Evolutionary conservation across 768 basidiomycete species (phyloP).

Genomic region (Suillus tomentosus): DNA sequence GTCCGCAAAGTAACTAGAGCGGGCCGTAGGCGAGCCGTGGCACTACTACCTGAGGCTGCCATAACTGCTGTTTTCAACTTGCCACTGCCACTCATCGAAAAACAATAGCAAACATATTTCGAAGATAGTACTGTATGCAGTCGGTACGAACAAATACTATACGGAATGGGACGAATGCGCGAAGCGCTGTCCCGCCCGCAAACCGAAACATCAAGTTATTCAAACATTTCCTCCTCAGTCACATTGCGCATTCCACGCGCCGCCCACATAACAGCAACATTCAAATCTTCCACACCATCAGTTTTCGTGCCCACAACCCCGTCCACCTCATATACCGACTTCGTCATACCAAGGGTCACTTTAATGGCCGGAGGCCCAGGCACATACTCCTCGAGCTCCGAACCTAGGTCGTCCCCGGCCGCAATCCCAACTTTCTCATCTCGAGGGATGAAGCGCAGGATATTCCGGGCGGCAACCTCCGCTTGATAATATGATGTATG

Average conservation of each 20-base stretch:
- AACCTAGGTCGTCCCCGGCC: not conserved
- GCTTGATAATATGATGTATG: conserved; percentile 56
- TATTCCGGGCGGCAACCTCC: conserved; percentile 54
- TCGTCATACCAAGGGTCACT: conserved; percentile 59
- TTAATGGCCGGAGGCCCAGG: conserved; percentile 60
- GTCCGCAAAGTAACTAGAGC: no score
- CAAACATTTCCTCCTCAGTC: conserved; percentile 34
- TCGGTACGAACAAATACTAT: no score
- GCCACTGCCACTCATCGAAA: no score
- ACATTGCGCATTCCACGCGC: conserved; percentile 43
- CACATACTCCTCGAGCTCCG: conserved; percentile 43
- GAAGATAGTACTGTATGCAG: no score
- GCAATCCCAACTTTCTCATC: conserved; percentile 15
- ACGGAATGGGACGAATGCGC: no score
- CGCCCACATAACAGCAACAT: conserved; percentile 50
- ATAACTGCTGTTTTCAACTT: no score
- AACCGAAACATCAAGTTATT: conserved; percentile 1
- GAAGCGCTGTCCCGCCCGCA: no score
- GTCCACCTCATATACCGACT: conserved; percentile 49
- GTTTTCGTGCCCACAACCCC: conserved; percentile 46
- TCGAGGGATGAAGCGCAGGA: conserved; percentile 44
- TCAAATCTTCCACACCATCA: conserved; percentile 49
- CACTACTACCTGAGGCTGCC: no score
- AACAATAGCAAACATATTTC: no score
- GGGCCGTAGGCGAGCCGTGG: no score